These are phyloP conservation scores for Penicillium sp. DNA, from an alignment of 2,329 filamentous ascomycete species.

Conservation along the genomic window DNA sequence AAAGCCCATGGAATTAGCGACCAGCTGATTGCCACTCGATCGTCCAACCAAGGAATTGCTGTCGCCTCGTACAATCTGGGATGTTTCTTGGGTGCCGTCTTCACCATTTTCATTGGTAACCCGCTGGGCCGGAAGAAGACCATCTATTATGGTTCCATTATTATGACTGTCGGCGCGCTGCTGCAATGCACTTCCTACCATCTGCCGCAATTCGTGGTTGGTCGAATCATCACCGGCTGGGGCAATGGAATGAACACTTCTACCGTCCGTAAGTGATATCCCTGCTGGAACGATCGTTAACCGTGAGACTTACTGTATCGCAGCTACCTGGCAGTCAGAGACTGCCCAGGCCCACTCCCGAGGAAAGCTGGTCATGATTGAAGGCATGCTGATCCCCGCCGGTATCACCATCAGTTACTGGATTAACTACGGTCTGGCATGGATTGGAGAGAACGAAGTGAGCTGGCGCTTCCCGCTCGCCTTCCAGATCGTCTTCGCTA, in stretches of 20 bases:
- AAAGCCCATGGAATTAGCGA: constrained; percentile 6
- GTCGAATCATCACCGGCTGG: constrained; percentile 44
- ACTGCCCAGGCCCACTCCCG: constrained; percentile 19
- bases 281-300: not conserved
- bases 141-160: constrained; percentile 30
- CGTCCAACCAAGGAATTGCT: constrained; percentile 31
- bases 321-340: constrained; percentile 40
- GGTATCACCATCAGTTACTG: constrained; percentile 45
- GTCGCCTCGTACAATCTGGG: constrained; percentile 43
- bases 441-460: constrained; percentile 41
- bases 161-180: constrained; percentile 31
- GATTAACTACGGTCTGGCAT: constrained; percentile 47
- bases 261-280: constrained; percentile 32
- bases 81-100: constrained; percentile 45
- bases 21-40: constrained; percentile 14
- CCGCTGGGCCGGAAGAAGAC: constrained; percentile 20
- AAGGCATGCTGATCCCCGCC: constrained; percentile 45
- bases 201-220: constrained; percentile 44
- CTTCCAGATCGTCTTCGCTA: constrained; percentile 51
- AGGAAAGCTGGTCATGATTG: constrained; percentile 46
- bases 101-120: constrained; percentile 46
- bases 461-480: constrained; percentile 51
- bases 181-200: constrained; percentile 16
- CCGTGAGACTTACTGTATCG: not conserved
- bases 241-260: constrained; percentile 49